Base-by-base conservation (phyloP, 73 alveolate species). In the Halteria grandinella region DNA sequence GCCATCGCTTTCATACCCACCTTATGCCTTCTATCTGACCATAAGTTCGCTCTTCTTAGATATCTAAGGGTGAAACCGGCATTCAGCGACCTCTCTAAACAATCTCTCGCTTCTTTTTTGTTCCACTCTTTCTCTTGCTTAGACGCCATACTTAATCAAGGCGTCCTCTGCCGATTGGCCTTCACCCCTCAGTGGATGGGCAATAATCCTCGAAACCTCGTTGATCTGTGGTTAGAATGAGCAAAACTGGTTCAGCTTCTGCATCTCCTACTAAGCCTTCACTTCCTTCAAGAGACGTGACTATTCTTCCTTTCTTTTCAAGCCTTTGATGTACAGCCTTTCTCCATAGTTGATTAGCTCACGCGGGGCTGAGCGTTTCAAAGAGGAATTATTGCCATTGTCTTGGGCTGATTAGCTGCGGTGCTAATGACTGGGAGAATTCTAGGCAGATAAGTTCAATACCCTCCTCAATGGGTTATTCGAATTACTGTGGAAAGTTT, bases 301-400 rank as follows among this genome's bases (percentile, higher is more conserved):
- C 15, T 53, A n/a, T 45, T 83, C 92, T 52, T 83, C 87, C 71
- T 73, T 83, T 39, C 55, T 55, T 48, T 83, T 83, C 12, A 83
- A 39, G 11, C 92, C 92, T 45, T 72, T 83, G 10, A 58, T 10
- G 43, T 83, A 83, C 29, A 83, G 75, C 53, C 79, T 83, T 20
- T 71, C 85, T 0, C 92, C 92, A 36, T 69, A 69, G 41, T 80
- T 80, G 21, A 73, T 28, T 18, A 29, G 15, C 0, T 57, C 12
- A 49, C 45, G 1, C 47, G 84, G 4, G 54, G 70, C 5, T 29
- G 43, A 18, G 28, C 14, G 2, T 32, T 36, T 60, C 77, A 40
- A 3, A 20, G 60, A 15, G 59, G 24, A 6, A 59, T 40, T 33
- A 32, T 14, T n/a, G 24, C 32, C 18, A 57, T 66, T 21, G 80